Base-by-base conservation (phyloP, 2,329 filamentous ascomycete genomes). In the Cladosporium sp. region DNA sequence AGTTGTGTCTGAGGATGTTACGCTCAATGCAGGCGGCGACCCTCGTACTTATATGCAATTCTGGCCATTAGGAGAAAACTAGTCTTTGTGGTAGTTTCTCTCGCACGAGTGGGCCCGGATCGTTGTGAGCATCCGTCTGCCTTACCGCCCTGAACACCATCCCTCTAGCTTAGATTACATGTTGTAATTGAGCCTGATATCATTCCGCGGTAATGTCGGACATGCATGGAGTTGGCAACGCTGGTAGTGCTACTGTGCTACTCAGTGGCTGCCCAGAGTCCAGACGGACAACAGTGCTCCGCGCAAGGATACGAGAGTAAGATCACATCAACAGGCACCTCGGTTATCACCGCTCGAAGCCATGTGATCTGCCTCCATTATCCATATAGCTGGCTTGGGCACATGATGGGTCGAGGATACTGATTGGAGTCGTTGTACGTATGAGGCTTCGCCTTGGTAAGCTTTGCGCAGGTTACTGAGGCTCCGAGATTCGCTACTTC, bases 161-260 rank as follows among this genome's bases (percentile, higher is more conserved):
- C 16, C 52, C 21, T 6, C 7, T 46, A 11, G 1, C 40, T 46
- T 46, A 46, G 40, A 46, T 46, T 46, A 46, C 40, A 46, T 46
- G n/a, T 46, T 8, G 50, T 35, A 63, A 63, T 63, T 63, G 49
- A 56, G 61, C 61, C 61, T 63, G 61, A 56, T 56, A 8, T 33
- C 33, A 35, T 55, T 23, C 10, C 26, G n/a, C 21, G 23, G 35
- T 8, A 33, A 11, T 44, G 3, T 18, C 50, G 50, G 35, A 63
- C 40, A 35, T 63, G 61, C 14, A 3, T 56, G 61, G 50, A 8
- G 14, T 55, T 63, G 61, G 61, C 50, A 29, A 29, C 23, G 50
- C 5, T 52, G 29, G 8, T 3, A 7, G 11, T 37, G 44, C 46
- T 21, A 46, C 28, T 4, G 44, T 62, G 29, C 46, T 21, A 53